These are phyloP conservation scores for Candida boleticola DNA, from an alignment of 805 yeast genomes.

Conservation along the genomic window DNA sequence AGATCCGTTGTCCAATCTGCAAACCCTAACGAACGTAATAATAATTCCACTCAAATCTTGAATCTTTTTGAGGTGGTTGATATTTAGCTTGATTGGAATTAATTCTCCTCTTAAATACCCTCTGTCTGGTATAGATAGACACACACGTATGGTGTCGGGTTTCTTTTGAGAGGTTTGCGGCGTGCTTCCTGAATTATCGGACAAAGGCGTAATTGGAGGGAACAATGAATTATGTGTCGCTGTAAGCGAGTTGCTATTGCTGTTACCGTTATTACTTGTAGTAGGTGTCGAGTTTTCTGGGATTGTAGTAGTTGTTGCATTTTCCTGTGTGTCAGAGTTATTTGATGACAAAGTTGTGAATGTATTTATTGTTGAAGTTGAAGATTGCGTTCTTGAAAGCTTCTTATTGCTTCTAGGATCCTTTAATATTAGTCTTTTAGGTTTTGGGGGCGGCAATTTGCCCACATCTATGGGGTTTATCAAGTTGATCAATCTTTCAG, in stretches of 20 bases:
- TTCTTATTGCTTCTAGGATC: slow-evolving; percentile 37
- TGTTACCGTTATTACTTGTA: not conserved
- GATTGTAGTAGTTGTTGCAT: slow-evolving; percentile 1
- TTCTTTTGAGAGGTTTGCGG: slow-evolving; percentile 1
- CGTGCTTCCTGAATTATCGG: not conserved
- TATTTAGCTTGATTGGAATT: slow-evolving; percentile 65
- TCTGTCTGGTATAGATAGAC: slow-evolving; percentile 45
- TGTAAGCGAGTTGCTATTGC: slow-evolving; percentile 4
- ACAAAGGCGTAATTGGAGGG: slow-evolving; percentile 2
- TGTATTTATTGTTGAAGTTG: slow-evolving; percentile 29
- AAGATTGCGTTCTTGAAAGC: slow-evolving; percentile 34
- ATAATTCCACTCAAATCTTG: slow-evolving; percentile 72
- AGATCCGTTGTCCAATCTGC: slow-evolving; percentile 59
- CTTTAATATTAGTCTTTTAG: slow-evolving; percentile 62
- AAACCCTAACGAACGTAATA: slow-evolving; percentile 75
- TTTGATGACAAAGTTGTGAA: slow-evolving; percentile 29
- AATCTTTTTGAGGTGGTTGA: slow-evolving; percentile 69
- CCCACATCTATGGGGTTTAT: slow-evolving; percentile 76
- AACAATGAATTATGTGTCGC: not conserved
- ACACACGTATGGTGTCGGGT: slow-evolving; percentile 34
- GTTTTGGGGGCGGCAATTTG: slow-evolving; percentile 60
- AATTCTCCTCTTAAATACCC: slow-evolving; percentile 81
- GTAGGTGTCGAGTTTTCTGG: slow-evolving; percentile 1
- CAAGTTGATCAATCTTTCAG: slow-evolving; percentile 60
- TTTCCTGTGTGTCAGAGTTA: slow-evolving; percentile 23